A percentile compares a stretch with the other conserved stretches of the same genome.
Evolutionary conservation across 75 land plant species (phyloP).

Genomic region (Picea glauca): DNA sequence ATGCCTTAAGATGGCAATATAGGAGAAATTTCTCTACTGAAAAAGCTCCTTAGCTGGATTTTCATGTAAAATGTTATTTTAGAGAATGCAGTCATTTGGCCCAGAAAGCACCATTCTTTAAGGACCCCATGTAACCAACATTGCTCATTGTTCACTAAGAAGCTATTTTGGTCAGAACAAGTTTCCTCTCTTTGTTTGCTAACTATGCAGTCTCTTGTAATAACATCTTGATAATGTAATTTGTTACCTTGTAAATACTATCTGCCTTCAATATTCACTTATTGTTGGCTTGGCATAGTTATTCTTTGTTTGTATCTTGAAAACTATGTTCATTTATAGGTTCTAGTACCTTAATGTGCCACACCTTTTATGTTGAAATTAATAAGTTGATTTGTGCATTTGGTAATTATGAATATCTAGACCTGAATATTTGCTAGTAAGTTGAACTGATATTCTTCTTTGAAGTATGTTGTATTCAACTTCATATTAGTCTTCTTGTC

Average conservation of each 20-base stretch:
- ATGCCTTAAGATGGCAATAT: background rate
- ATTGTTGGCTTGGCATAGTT: background rate
- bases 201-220: too few species aligned
- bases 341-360: background rate
- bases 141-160: too few species aligned
- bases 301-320: slow-evolving; percentile 1
- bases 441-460: too few species aligned
- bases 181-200: too few species aligned
- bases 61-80: background rate
- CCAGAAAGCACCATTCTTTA: background rate
- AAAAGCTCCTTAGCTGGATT: background rate
- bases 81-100: background rate
- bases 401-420: too few species aligned
- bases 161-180: too few species aligned
- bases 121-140: too few species aligned
- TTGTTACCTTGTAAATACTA: background rate
- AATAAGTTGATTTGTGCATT: too few species aligned
- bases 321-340: background rate
- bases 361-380: too few species aligned
- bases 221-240: background rate
- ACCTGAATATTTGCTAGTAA: too few species aligned
- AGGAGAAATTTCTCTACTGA: background rate
- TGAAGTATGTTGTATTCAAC: background rate
- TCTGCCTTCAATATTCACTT: background rate
- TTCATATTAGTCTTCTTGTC: background rate